Base-by-base conservation (phyloP, 1,284 basidiomycete species). In the Heterobasidion annosum region DNA sequence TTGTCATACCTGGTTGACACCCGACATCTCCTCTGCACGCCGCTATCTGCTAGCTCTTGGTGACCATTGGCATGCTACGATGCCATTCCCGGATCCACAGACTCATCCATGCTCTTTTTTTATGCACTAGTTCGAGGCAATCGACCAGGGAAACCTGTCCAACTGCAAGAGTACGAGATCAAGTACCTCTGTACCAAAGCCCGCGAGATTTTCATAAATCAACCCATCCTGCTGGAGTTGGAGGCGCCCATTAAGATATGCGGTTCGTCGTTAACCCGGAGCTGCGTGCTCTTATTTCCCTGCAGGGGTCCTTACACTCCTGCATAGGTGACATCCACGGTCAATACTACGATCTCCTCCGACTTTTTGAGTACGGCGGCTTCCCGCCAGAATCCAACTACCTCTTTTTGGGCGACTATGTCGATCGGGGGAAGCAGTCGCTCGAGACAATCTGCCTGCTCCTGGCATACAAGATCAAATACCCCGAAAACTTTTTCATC, bases 181-280 rank as follows among this genome's bases (percentile, higher is more conserved):
- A 94, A 93, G 72, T 93, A 92, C 69, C 79, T 96, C 61, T 96
- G 93, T 76, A 91, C 92, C 68, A 93, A 91, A 75, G 93, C 93
- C 58, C 80, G 93, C 63, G 93, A 96, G 72, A 95, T 96, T 66
- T 95, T 96, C 73, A 95, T 95, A 73, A 92, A 91, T 73, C 93
- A 96, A 68, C 93, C 93, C 58, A 95, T 96, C 68, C 75, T 96
- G 58, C 79, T 96, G 67, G 93, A 96, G 76, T 77, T 96, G 63
- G 93, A 96, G 70, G 93, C 93, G 56, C 93, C 93, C 65, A 96
- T 96, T 75, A 96, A 96, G 84, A 96, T 96, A 70, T 96, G 93
- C 68, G 93, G 93, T 93, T 62, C 63, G 90, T 83, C 42, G 16
- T 40, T 40, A n/a, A 12, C 25, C 37, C 7, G 3, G 37, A 40